These are phyloP conservation scores for Colletotrichum gloeosporioides DNA, from an alignment of 2,329 filamentous ascomycete genomes.

Conservation along the genomic window DNA sequence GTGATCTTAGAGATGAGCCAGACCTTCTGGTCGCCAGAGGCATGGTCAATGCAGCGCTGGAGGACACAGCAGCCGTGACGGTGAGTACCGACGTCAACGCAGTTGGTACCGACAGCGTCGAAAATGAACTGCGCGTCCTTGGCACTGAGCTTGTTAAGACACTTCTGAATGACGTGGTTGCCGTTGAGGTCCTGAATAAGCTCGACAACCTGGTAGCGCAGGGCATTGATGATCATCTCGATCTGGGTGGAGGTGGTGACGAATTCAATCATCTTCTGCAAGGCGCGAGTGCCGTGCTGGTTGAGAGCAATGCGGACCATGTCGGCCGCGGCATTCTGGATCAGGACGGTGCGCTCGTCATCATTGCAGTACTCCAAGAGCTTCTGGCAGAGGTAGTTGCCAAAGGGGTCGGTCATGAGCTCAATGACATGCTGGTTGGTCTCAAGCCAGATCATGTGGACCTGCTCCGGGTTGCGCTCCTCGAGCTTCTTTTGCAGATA, in stretches of 20 bases:
- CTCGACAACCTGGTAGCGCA: conserved; percentile 85
- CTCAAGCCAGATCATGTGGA: conserved; percentile 94
- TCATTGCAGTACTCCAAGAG: conserved; percentile 94
- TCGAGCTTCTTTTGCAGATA: conserved; percentile 98
- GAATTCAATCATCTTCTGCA: conserved; percentile 99
- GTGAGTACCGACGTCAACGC: conserved; percentile 91
- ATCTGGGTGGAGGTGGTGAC: conserved; percentile 87
- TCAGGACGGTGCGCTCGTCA: conserved; percentile 90
- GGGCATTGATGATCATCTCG: conserved; percentile 83
- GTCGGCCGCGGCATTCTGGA: conserved; percentile 85
- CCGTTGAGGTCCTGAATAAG: conserved; percentile 97
- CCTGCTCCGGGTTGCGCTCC: conserved; percentile 80
- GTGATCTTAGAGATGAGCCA: conserved; percentile 89
- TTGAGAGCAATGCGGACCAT: conserved; percentile 95
- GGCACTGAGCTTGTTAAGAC: conserved; percentile 88
- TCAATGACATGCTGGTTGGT: conserved; percentile 94
- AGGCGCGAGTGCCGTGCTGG: conserved; percentile 92
- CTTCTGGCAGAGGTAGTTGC: conserved; percentile 99
- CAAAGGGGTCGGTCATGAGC: conserved; percentile 98
- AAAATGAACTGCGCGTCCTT: conserved; percentile 95
- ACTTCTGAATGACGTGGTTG: conserved; percentile 99
- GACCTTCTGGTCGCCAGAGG: conserved; percentile 85
- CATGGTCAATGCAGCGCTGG: conserved; percentile 97
- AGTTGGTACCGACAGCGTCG: conserved; percentile 86
- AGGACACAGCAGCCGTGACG: conserved; percentile 98